These are phyloP conservation scores for Mycosphaerelloides madeirae DNA, from an alignment of 2,329 filamentous ascomycete species.

Conservation along the genomic window DNA sequence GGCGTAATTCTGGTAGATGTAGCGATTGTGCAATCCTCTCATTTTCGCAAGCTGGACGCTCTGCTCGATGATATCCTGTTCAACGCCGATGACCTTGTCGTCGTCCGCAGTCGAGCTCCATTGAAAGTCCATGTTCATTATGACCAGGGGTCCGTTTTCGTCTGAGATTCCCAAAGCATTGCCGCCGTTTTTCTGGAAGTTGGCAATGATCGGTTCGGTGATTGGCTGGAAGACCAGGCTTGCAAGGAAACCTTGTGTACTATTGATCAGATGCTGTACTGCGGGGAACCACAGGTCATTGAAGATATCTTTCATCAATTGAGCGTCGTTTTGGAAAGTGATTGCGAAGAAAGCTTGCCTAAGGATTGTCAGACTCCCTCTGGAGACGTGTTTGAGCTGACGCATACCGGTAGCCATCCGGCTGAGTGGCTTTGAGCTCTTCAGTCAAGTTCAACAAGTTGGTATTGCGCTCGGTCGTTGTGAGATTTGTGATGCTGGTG, in stretches of 20 bases:
- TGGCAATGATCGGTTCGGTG: slow-evolving; percentile 11
- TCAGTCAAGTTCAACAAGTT: slow-evolving; percentile 5
- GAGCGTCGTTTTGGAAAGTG: slow-evolving; percentile 5
- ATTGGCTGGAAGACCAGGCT: slow-evolving; percentile 12
- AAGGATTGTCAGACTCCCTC: not conserved
- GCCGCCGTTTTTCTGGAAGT: slow-evolving; percentile 13
- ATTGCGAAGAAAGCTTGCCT: slow-evolving; percentile 7
- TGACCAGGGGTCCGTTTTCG: slow-evolving; percentile 8
- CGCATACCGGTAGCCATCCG: slow-evolving; percentile 2
- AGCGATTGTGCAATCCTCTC: slow-evolving; percentile 5
- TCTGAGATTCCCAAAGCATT: slow-evolving; percentile 12
- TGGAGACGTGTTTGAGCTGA: no score
- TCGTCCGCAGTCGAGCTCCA: slow-evolving; percentile 20
- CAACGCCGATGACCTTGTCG: slow-evolving; percentile 11
- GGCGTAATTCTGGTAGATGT: slow-evolving; percentile 13
- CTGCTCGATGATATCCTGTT: slow-evolving; percentile 7
- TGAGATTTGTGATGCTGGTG: slow-evolving; percentile 1
- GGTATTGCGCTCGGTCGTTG: slow-evolving; percentile 6
- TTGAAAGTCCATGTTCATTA: slow-evolving; percentile 10
- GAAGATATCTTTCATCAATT: slow-evolving; percentile 7
- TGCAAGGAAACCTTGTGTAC: slow-evolving; percentile 3
- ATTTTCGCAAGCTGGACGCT: not conserved
- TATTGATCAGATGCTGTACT: slow-evolving; percentile 5
- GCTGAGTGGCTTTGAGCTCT: slow-evolving; percentile 9
- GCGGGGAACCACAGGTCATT: slow-evolving; percentile 6